These are phyloP conservation scores for Cylindrotheca fusiformis DNA, from an alignment of 108 stramenopile genomes.

Conservation along the genomic window DNA sequence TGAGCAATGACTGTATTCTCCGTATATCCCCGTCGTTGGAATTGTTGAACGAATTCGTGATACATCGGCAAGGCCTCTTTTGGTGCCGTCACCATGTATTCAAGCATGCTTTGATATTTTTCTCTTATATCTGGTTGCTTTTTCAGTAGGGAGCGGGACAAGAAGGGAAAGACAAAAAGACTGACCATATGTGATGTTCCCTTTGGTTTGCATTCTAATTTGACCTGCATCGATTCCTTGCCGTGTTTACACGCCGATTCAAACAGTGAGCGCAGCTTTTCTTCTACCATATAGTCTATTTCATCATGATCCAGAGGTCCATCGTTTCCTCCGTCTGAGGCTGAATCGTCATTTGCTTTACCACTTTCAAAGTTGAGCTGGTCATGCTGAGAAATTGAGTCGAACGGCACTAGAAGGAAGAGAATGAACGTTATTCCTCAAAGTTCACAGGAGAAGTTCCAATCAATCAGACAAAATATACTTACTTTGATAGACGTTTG, in stretches of 20 bases:
- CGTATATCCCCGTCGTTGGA: conserved; percentile 2
- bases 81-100: conserved; percentile 2
- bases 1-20: conserved; percentile 33
- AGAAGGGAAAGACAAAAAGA: conserved; percentile 35
- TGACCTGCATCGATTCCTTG: conserved; percentile 16
- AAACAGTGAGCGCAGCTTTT: conserved; percentile 16
- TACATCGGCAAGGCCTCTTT: conserved; percentile 7
- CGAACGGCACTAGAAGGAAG: not conserved
- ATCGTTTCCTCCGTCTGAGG: not conserved
- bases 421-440: not conserved
- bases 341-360: not conserved
- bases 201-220: conserved; percentile 15
- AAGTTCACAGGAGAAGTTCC: not conserved
- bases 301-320: not conserved
- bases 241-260: conserved; percentile 23
- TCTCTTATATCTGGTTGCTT: conserved; percentile 6
- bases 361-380: not conserved
- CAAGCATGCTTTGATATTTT: conserved; percentile 5
- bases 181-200: not conserved
- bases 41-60: conserved; percentile 1
- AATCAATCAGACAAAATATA: not conserved
- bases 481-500: conserved; percentile 19
- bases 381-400: not conserved
- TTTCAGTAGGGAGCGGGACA: conserved; percentile 15
- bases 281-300: conserved; percentile 14